Percentiles rank a stretch among this genome's conserved stretches.
Conservation (phyloP, 2,329 filamentous ascomycete species). For the Penicillium sp. region DNA sequence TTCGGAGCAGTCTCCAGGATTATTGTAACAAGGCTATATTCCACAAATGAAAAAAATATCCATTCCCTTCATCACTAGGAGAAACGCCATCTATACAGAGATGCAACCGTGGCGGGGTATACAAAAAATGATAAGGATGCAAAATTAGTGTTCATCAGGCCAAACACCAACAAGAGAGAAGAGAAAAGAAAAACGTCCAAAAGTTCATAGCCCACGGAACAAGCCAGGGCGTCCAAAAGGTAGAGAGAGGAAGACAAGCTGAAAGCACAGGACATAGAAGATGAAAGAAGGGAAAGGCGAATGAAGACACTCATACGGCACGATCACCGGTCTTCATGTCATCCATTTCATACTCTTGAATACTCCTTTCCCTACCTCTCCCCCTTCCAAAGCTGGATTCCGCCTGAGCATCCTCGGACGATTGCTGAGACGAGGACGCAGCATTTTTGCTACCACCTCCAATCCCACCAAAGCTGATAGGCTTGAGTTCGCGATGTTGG, state of each 20-base stretch:
- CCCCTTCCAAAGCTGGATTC: slow-evolving; percentile 31
- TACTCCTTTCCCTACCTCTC: slow-evolving; percentile 30
- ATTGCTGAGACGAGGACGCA: slow-evolving; percentile 11
- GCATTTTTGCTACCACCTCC: slow-evolving; percentile 18
- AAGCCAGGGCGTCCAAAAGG: slow-evolving; percentile 2
- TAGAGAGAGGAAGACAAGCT: background rate
- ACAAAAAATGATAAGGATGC: slow-evolving; percentile 20
- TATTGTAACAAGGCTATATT: slow-evolving; percentile 6
- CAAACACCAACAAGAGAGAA: slow-evolving; percentile 5
- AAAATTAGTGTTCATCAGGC: background rate
- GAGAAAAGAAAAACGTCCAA: slow-evolving; percentile 7
- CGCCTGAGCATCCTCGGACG: slow-evolving; percentile 18
- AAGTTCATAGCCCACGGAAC: slow-evolving; percentile 13
- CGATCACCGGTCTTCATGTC: slow-evolving; percentile 34
- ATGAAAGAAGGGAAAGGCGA: background rate
- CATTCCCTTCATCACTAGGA: slow-evolving; percentile 16
- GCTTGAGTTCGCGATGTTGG: slow-evolving; percentile 82
- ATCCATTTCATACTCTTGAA: slow-evolving; percentile 38
- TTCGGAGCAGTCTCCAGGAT: background rate
- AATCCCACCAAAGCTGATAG: slow-evolving; percentile 80
- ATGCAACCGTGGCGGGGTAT: slow-evolving; percentile 34
- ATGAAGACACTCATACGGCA: slow-evolving; percentile 25
- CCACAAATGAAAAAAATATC: slow-evolving; percentile 14
- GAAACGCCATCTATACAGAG: slow-evolving; percentile 36
- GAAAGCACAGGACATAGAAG: background rate